phyloP scores from a whole-genome alignment of 768 basidiomycete genomes.

The Termitomyces sp. region DNA sequence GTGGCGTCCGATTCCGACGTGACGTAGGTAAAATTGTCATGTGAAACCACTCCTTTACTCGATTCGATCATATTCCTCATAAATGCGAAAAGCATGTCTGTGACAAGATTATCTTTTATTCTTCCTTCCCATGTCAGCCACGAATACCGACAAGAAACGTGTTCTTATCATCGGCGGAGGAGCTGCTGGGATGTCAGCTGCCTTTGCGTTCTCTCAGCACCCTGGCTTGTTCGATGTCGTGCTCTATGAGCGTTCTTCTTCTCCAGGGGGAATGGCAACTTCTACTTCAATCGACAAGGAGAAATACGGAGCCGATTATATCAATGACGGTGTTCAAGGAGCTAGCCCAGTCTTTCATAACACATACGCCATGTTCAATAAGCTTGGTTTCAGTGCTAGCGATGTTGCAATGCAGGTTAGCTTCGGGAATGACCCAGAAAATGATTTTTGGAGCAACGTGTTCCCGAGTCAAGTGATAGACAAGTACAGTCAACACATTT shows the following conservation, averaged over 20 bases:
- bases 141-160: constrained; percentile 12
- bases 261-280: constrained; percentile 25
- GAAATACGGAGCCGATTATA: constrained; percentile 23
- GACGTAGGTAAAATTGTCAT: constrained; percentile 2
- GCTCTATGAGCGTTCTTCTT: constrained; percentile 23
- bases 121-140: constrained; percentile 1
- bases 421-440: constrained; percentile 22
- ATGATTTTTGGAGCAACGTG: constrained; percentile 25
- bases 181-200: constrained; percentile 26
- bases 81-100: neutral
- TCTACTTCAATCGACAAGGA: constrained; percentile 18
- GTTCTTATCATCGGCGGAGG: constrained; percentile 26
- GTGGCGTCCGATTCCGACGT: constrained; percentile 1
- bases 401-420: constrained; percentile 27
- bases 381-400: constrained; percentile 21
- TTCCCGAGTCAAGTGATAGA: constrained; percentile 25
- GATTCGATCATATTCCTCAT: neutral
- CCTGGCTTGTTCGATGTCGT: constrained; percentile 21
- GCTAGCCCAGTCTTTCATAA: constrained; percentile 25
- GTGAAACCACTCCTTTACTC: neutral
- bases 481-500: constrained; percentile 9
- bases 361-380: constrained; percentile 26
- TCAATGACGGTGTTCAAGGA: constrained; percentile 29
- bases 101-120: neutral
- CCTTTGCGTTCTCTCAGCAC: constrained; percentile 24